These are phyloP conservation scores for Quercus wislizeni DNA, from an alignment of 306 rosid species.

Conservation along the genomic window DNA sequence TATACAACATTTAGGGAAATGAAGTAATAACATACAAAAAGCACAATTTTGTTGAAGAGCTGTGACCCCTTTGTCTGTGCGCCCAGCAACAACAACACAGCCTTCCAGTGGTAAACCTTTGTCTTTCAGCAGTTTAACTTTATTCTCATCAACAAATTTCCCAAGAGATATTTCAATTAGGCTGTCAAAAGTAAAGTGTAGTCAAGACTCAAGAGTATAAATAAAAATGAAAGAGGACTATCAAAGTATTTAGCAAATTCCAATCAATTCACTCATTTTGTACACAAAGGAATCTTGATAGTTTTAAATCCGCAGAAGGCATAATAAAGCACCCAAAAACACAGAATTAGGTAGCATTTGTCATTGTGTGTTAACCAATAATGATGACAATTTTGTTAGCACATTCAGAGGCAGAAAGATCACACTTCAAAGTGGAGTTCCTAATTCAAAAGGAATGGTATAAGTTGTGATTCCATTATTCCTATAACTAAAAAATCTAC, in stretches of 20 bases:
- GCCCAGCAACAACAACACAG: slow-evolving; percentile 81
- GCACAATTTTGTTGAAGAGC: slow-evolving; percentile 90
- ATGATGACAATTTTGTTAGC: not conserved
- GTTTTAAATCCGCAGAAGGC: not conserved
- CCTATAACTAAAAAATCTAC: not conserved
- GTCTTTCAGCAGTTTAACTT: slow-evolving; percentile 57
- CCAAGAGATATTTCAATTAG: slow-evolving; percentile 66
- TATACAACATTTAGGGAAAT: not conserved
- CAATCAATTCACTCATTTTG: not conserved
- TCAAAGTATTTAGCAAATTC: slow-evolving; percentile 1
- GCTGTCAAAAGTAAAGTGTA: slow-evolving; percentile 37
- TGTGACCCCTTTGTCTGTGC: slow-evolving; percentile 98
- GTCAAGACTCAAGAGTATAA: slow-evolving; percentile 21
- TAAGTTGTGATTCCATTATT: not conserved
- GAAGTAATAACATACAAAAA: slow-evolving; percentile 60
- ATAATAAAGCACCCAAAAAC: not conserved
- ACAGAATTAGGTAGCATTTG: slow-evolving; percentile 1
- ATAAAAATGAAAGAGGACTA: slow-evolving; percentile 3
- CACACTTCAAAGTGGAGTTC: not conserved
- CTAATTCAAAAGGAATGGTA: not conserved
- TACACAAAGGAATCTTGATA: not conserved
- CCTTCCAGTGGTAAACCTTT: slow-evolving; percentile 80
- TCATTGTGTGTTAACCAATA: not conserved
- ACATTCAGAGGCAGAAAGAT: not conserved
- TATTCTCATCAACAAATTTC: slow-evolving; percentile 82